phyloP scores from a whole-genome alignment of 148 eudicot genomes.

The Nepenthes gracilis region DNA sequence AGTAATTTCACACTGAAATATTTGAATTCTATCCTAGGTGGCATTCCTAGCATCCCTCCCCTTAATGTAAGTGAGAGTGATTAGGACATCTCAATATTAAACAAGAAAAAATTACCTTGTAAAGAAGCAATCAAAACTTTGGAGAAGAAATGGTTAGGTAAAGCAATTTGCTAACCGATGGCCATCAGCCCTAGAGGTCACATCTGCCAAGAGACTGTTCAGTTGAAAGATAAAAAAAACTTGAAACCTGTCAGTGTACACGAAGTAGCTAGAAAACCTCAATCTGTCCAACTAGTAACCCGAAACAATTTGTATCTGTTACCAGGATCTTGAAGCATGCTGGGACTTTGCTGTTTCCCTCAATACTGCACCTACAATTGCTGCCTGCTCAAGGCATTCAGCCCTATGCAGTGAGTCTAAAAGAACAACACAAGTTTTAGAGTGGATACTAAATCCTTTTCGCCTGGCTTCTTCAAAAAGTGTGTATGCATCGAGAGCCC shows the following conservation, averaged over 20 bases:
- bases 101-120: no score
- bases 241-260: not conserved
- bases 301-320: slow-evolving; percentile 1
- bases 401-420: slow-evolving; percentile 85
- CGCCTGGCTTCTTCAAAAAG: slow-evolving; percentile 82
- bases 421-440: slow-evolving; percentile 77
- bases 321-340: slow-evolving; percentile 66
- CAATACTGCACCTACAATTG: slow-evolving; percentile 76
- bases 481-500: slow-evolving; percentile 58
- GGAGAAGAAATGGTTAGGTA: no score
- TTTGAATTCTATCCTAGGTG: no score
- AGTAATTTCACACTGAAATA: no score
- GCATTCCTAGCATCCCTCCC: no score
- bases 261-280: not conserved
- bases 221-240: no score
- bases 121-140: no score
- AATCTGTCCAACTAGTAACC: not conserved
- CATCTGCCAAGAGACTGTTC: no score
- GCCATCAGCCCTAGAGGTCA: no score
- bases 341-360: slow-evolving; percentile 92
- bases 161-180: no score
- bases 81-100: no score
- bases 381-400: slow-evolving; percentile 93
- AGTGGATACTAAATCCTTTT: slow-evolving; percentile 55
- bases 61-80: no score